phyloP scores from a whole-genome alignment of 2,329 filamentous ascomycete species.

The Plectosphaerella plurivora region DNA sequence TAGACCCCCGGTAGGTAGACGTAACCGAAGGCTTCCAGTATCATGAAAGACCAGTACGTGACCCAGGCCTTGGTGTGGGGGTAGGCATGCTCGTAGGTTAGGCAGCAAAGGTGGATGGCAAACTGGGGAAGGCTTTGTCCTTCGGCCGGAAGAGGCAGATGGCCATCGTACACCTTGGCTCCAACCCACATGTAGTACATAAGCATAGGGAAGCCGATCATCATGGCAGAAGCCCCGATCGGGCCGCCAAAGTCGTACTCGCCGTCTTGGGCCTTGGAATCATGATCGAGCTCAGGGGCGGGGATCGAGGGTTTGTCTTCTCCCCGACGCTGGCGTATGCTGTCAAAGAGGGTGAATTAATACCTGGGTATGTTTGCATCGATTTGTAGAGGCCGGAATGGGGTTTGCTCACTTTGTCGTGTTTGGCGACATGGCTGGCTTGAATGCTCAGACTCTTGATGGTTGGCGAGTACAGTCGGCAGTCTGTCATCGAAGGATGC shows the following conservation, averaged over 20 bases:
- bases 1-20: conserved; percentile 82
- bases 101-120: conserved; percentile 55
- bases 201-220: conserved; percentile 79
- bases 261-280: conserved; percentile 49
- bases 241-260: conserved; percentile 80
- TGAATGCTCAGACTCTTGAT: no score
- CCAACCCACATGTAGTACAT: conserved; percentile 98
- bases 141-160: conserved; percentile 58
- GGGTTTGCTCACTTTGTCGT: no score
- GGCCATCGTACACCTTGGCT: conserved; percentile 77
- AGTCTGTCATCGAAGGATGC: no score
- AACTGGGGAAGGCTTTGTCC: conserved; percentile 65
- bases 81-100: conserved; percentile 79
- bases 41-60: conserved; percentile 92
- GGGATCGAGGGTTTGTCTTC: conserved; percentile 36
- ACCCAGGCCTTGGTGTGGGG: conserved; percentile 78
- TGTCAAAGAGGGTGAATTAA: no score
- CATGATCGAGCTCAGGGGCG: conserved; percentile 57
- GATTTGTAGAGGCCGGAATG: no score
- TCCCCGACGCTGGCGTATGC: no score
- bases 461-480: no score
- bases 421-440: no score
- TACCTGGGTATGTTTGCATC: no score
- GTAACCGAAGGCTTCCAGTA: conserved; percentile 81
- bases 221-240: conserved; percentile 68